These are phyloP conservation scores for Pelargonium myrrhifolium DNA, from an alignment of 441 rosid genomes.

Conservation along the genomic window DNA sequence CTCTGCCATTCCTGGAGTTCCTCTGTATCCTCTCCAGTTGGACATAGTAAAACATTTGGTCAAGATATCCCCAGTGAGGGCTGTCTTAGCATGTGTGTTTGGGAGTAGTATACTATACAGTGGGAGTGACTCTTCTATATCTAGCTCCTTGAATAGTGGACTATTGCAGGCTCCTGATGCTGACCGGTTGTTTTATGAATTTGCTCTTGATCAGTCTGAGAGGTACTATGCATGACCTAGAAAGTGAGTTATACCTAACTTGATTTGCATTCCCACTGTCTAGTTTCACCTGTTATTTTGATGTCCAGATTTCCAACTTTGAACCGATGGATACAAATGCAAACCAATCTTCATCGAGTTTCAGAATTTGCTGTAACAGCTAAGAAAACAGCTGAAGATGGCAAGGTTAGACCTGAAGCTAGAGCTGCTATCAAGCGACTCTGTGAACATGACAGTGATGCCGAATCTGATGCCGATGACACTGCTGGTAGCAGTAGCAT, in stretches of 20 bases:
- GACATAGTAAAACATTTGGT: conserved; percentile 89
- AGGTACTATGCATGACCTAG: conserved; percentile 46
- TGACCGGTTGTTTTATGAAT: conserved; percentile 80
- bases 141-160: conserved; percentile 63
- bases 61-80: conserved; percentile 91
- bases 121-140: conserved; percentile 63
- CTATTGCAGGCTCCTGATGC: conserved; percentile 63
- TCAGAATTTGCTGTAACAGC: conserved; percentile 85
- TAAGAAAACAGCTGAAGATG: conserved; percentile 41
- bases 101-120: conserved; percentile 86
- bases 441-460: conserved; percentile 69
- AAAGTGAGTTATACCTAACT: conserved; percentile 13
- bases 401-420: conserved; percentile 44
- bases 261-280: conserved; percentile 12
- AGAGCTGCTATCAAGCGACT: conserved; percentile 68
- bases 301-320: conserved; percentile 78
- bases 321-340: conserved; percentile 99
- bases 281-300: conserved; percentile 21
- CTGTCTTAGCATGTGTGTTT: conserved; percentile 91
- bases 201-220: conserved; percentile 98
- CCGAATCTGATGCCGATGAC: conserved; percentile 76
- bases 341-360: conserved; percentile 92
- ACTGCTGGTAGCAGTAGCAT: conserved; percentile 31
- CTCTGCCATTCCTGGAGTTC: conserved; percentile 66
- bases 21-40: conserved; percentile 90